Evolutionary conservation across 805 yeast species (phyloP), one percentile per base, ranked within the genome.

Genomic region (Sugiyamaella americana): DNA sequence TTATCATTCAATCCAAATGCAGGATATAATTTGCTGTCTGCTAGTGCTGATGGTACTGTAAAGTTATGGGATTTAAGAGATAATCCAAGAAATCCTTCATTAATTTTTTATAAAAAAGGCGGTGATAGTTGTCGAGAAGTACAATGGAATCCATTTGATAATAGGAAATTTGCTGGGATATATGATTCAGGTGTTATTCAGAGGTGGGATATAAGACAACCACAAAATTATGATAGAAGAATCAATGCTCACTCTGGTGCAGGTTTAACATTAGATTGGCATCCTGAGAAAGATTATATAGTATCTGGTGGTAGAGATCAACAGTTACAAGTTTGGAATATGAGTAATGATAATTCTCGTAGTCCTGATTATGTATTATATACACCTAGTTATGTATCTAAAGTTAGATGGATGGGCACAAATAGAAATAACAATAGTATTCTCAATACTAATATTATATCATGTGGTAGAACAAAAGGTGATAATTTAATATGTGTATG

Each of bases 301-400:
- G 81, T 82, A 3, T 86, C 96, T 18, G 97, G 97, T 13, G 98
- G 98, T 5, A 73, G 97, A 57, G 98, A 93, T 64, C 82, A 84
- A 44, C 82, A 80, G 54, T 71, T 84, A 30, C 87, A 84, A 51
- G 79, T 84, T 2, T 87, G 94, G 91, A 82, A 76, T 57, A 67
- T 79, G 74, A 59, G 63, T 8, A 55, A 67, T 32, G 73, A 66
- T 18, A 26, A 13, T 26, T 58, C 45, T 17, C 57, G 50, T 47
- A 72, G 66, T 2, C 95, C 97, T 0, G 91, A 86, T 29, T 75
- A 76, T 53, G 80, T 80, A 11, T 74, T 91, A 11, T 74, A 76
- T 53, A 79, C 94, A 0, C 80, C 93, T 5, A 83, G 83, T 13
- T 85, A 96, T 0, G 83, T 91, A 1, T 78, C 83, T 55, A 84